Evolutionary conservation across 73 alveolate genomes (phyloP).

Genomic region (Uronychia setigera): DNA sequence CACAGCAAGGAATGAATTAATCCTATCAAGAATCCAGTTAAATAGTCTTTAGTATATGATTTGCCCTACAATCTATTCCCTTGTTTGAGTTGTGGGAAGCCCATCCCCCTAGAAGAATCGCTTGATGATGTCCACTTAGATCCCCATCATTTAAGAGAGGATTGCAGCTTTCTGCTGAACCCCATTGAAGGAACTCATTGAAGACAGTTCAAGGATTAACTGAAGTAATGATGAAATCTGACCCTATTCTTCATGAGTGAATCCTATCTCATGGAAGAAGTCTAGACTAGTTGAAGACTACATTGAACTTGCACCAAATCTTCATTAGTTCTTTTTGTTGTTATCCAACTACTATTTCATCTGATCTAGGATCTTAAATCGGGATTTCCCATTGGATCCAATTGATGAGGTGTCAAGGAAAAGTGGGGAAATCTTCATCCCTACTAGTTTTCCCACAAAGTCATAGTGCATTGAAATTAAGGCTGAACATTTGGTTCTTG

Average conservation of each 20-base stretch:
- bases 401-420: not conserved
- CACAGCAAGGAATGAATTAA: not conserved
- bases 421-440: not conserved
- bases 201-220: not conserved
- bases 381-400: too few species aligned
- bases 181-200: not conserved
- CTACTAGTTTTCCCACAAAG: not conserved
- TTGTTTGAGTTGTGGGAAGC: not conserved
- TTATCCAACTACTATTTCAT: not conserved
- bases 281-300: not conserved
- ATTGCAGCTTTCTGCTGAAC: not conserved
- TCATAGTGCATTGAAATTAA: not conserved
- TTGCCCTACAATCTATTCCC: not conserved
- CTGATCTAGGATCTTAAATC: too few species aligned
- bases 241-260: not conserved
- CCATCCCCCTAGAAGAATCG: not conserved
- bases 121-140: not conserved
- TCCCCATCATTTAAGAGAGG: not conserved
- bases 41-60: not conserved
- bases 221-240: not conserved
- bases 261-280: not conserved
- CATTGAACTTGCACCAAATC: not conserved
- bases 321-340: not conserved
- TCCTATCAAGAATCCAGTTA: not conserved
- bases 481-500: not conserved